Base-by-base conservation (phyloP, 2,329 filamentous ascomycete species). In the Aureobasidium sp. region DNA sequence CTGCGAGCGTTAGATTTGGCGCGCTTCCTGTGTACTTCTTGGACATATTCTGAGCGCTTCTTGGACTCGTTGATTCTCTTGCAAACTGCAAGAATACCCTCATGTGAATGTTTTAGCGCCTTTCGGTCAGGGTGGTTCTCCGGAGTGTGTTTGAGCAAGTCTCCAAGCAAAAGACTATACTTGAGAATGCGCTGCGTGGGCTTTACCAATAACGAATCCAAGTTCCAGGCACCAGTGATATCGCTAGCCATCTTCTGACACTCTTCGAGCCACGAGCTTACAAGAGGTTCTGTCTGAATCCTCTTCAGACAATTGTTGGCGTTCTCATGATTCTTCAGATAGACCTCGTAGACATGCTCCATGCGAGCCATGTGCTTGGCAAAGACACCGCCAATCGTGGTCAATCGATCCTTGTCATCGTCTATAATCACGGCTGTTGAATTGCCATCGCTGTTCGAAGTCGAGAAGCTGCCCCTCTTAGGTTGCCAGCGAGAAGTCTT, bases 141-240 rank as follows among this genome's bases (percentile, higher is more conserved):
- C 0, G 90, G 87, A 0, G 93, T 97, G 62, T 87, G 84, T 65
- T 91, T 86, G 27, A 95, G 79, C 12, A 99, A 79, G 62, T 91
- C 87, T 37, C 86, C 85, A 48, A 99, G 84, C 44, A 99, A 80
- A 49, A 96, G 86, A 3, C 91, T 91, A 71, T 97, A 99, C 70
- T 97, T 97, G 37, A 93, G 87, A 65, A 97, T 87, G 52, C 94
- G 86, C 75, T 99, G 94, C 73, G 96, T 92, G 1, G 94, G 94
- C 75, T 99, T 99, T 71, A 99, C 93, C 22, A 99, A 83, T n/a
- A 99, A 80, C 0, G 94, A 96, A 73, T 97, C 92, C 64, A 99
- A 76, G 73, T 96, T 90, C 94, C 94, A 99, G 0, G 94, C 93
- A 29, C 87, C 86, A 0, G 94, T 99, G 65, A 99, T 82, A 72